Evolutionary conservation across 208 protist genomes (phyloP).

Genomic region (Trichomonas gallinae): DNA sequence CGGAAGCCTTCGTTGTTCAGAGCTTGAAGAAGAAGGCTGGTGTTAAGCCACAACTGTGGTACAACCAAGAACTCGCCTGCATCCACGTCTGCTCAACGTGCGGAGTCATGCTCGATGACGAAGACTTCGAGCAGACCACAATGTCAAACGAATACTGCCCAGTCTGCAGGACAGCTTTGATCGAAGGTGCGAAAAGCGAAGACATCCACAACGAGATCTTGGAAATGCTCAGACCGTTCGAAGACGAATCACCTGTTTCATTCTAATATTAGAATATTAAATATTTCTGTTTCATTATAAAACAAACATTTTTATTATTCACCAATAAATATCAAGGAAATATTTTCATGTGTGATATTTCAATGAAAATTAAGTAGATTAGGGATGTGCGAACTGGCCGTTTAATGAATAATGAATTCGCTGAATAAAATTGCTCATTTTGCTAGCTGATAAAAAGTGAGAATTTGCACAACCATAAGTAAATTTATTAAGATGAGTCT

Average conservation of each 20-base stretch:
- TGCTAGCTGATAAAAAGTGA: no score
- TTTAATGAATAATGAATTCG: no score
- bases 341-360: no score
- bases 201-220: not conserved
- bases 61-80: not conserved
- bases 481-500: no score
- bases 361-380: no score
- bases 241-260: not conserved
- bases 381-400: no score
- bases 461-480: no score
- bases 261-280: not conserved
- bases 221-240: not conserved
- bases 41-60: not conserved
- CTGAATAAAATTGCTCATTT: no score
- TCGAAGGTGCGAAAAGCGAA: not conserved
- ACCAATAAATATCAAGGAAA: no score
- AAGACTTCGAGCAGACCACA: not conserved
- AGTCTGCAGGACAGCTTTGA: not conserved
- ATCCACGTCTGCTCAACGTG: not conserved
- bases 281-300: no score
- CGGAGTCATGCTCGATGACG: not conserved
- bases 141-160: not conserved
- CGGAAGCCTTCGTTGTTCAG: not conserved
- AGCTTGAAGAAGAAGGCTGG: not conserved
- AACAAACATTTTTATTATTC: no score